Evolutionary conservation across 306 rosid species (phyloP), one percentile per base, ranked within the genome.

Genomic region (Cucurbita pepo): DNA sequence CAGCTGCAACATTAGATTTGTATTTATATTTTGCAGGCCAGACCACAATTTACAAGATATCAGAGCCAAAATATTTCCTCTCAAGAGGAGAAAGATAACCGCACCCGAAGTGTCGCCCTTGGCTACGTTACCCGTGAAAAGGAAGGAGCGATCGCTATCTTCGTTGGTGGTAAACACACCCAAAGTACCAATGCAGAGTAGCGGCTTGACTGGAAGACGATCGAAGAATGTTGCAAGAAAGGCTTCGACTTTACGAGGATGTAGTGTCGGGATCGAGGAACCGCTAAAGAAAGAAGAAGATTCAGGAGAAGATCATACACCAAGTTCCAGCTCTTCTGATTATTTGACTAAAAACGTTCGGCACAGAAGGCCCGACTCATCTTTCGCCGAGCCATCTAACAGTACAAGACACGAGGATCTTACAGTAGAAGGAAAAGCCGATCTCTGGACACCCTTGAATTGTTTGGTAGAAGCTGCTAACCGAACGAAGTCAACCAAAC

Each of bases 401-500:
- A 85, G 81, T 81, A 81, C 69, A 72, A 83, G 64, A 78, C 78
- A 65, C 53, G 83, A 75, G 78, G 85, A 82, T 56, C 51, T 40
- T 13, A 77, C 75, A 65, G 69, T 50, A 56, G 97, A 94, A 74
- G 97, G 95, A 52, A 94, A 94, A 83, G 88, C 76, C 48, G 99
- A 94, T 84, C 87, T 94, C 69, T 94, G 99, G 99, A 94, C 95
- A 14, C 99, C 99, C 10, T 88, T 94, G 83, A 89, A 89, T 85
- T 94, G 99, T 82, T 97, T 94, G 44, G 96, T 94, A 57, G 99
- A 94, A 83, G 97, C 91, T 56, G 99, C 99, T 60, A 94, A 94
- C 79, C 82, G 99, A 78, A 94, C 99, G 55, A 94, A 91, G 84
- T 86, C 92, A 50, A 91, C 91, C 6, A 94, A 88, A 82, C 80